A percentile compares a stretch with the other conserved stretches of the same genome.
Conservation (phyloP, 2,329 filamentous ascomycete species). For the Graphiopsis chlorocephala region DNA sequence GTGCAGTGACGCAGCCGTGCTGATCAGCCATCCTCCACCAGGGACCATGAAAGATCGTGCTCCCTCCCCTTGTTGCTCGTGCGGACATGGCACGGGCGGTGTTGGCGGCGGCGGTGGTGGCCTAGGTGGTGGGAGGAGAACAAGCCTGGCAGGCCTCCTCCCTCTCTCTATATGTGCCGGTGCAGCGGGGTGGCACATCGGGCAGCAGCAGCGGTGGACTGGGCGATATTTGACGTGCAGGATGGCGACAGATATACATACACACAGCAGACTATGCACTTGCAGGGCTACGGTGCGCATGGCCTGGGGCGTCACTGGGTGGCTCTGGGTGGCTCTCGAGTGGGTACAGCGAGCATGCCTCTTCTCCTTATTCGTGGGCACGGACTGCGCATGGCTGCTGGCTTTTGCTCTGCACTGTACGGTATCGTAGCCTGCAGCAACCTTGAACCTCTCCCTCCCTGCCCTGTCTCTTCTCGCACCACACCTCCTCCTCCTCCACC, state of each 20-base stretch:
- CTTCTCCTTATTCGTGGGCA: not conserved
- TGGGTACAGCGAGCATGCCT: not conserved
- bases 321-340: not conserved
- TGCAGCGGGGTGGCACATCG: not conserved
- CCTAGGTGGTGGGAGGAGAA: not conserved
- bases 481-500: slow-evolving; percentile 4
- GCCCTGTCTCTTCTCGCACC: slow-evolving; percentile 9
- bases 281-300: not conserved
- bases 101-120: not conserved
- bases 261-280: not conserved
- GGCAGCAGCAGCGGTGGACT: no score
- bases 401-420: not conserved
- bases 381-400: not conserved
- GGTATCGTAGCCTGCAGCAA: not conserved
- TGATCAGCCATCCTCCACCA: slow-evolving; percentile 11
- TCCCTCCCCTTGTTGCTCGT: slow-evolving; percentile 2
- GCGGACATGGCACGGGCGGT: not conserved
- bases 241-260: not conserved
- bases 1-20: slow-evolving; percentile 9
- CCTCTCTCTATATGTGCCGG: not conserved
- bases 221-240: not conserved
- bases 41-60: not conserved
- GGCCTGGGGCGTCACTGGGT: not conserved
- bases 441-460: slow-evolving; percentile 2
- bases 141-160: not conserved